These are phyloP conservation scores for Astragalus glycyphyllos DNA, from an alignment of 306 rosid genomes.

Conservation along the genomic window DNA sequence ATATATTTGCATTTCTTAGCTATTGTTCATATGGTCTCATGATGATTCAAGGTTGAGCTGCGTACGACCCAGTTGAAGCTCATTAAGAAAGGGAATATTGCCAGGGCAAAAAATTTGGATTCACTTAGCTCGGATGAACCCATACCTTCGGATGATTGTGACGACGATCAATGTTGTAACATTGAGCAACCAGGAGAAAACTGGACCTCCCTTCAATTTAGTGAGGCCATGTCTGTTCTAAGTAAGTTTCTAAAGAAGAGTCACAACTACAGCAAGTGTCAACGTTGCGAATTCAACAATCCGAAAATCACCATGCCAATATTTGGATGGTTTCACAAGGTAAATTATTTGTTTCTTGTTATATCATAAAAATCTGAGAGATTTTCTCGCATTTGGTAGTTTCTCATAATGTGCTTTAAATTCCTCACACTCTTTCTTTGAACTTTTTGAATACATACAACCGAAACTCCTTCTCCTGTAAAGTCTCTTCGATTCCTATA, in stretches of 20 bases:
- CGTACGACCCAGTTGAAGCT: constrained; percentile 64
- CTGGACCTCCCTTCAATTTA: constrained; percentile 83
- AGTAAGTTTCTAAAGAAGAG: constrained; percentile 46
- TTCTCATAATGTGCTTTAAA: too few relatives aligned
- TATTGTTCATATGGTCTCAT: constrained; percentile 17
- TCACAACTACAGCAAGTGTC: constrained; percentile 45
- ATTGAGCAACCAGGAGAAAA: constrained; percentile 43
- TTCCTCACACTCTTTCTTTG: too few relatives aligned
- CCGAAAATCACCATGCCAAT: constrained; percentile 72
- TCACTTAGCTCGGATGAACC: constrained; percentile 38
- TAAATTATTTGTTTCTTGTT: constrained; percentile 44
- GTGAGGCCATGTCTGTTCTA: constrained; percentile 71
- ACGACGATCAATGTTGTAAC: constrained; percentile 31
- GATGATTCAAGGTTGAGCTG: constrained; percentile 62
- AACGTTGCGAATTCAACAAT: constrained; percentile 49
- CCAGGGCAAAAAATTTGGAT: constrained; percentile 61
- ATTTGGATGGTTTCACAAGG: constrained; percentile 86
- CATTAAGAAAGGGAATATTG: constrained; percentile 67
- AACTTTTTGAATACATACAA: too few relatives aligned
- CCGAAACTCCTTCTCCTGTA: too few relatives aligned
- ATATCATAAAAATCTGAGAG: not conserved
- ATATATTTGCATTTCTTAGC: constrained; percentile 30
- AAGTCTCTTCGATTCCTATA: too few relatives aligned
- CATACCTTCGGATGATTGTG: constrained; percentile 36
- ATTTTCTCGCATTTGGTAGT: not conserved